Evolutionary conservation across 1,284 basidiomycete species (phyloP), one percentile per base, ranked within the genome.

Genomic region (Apiotrichum gamsii): DNA sequence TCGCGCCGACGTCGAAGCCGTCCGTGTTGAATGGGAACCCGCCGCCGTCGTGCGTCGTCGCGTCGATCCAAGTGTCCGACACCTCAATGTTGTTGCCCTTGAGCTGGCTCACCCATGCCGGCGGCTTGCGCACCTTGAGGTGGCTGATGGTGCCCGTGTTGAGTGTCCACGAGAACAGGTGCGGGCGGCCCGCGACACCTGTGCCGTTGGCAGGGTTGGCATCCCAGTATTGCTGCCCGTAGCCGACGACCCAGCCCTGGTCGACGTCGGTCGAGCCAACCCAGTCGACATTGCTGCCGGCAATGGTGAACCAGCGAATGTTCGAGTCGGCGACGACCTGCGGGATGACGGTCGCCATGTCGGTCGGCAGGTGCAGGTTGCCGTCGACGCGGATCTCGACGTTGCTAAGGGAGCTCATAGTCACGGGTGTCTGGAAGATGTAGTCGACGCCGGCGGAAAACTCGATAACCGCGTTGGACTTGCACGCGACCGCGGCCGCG

Each of bases 211-310:
- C 47, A 4, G 46, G 46, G 30, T 75, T 74, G 45, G 72, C 65
- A 50, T 77, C 70, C 75, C 76, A 78, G 76, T 75, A 77, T 49
- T 76, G 74, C 54, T 77, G 74, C n/a, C 77, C 76, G 46, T 75
- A 75, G 1, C 61, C 54, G 25, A 61, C 43, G 25, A 64, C 51
- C 61, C 61, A 64, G 10, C 61, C 61, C 6, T 49, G 47, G 5
- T 56, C 53, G 11, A 56, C 52, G 32, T 61, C 60, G 35, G 41
- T 59, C 8, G 45, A 55, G n/a, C 59, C 61, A 13, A 43, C 47
- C 41, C 44, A 59, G 19, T 51, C 43, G 18, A 62, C 45, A 23
- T 57, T 43, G 13, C 38, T 43, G 16, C 61, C 61, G 20, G 44
- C 41, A 20, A 61, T 31, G n/a, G 43, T 46, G 34, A 61, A 45